phyloP scores from a whole-genome alignment of 805 yeast species.

The Wickerhamiella kazuoi region DNA sequence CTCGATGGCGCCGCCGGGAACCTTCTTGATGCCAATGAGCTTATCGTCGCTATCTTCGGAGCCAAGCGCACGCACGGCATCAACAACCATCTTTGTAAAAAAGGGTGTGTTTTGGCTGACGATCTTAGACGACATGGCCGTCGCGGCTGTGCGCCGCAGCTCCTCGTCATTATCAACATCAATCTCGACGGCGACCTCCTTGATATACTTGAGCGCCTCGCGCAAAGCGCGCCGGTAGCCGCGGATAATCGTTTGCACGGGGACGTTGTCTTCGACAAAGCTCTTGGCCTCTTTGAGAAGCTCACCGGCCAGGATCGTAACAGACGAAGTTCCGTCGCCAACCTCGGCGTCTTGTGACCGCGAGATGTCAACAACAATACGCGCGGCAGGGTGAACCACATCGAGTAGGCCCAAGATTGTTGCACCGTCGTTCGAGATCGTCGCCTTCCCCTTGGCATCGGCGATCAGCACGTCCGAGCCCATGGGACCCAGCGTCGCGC shows the following conservation, averaged over 20 bases:
- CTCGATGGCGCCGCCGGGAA: slow-evolving; percentile 92
- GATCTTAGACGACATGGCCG: slow-evolving; percentile 93
- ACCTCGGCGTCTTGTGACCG: slow-evolving; percentile 97
- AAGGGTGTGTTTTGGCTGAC: slow-evolving; percentile 75
- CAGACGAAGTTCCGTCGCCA: slow-evolving; percentile 97
- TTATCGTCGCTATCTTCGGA: slow-evolving; percentile 72
- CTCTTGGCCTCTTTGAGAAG: slow-evolving; percentile 73
- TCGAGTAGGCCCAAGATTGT: slow-evolving; percentile 82
- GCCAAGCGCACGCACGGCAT: slow-evolving; percentile 78
- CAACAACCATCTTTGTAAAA: slow-evolving; percentile 92
- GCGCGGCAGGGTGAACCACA: slow-evolving; percentile 97
- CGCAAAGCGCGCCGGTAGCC: slow-evolving; percentile 73
- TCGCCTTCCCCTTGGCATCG: slow-evolving; percentile 64
- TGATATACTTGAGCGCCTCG: slow-evolving; percentile 54
- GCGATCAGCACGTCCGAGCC: slow-evolving; percentile 93
- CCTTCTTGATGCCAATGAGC: slow-evolving; percentile 83
- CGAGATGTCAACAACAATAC: slow-evolving; percentile 82
- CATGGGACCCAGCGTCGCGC: slow-evolving; percentile 90
- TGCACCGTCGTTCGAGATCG: slow-evolving; percentile 97
- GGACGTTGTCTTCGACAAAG: slow-evolving; percentile 91
- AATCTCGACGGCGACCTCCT: slow-evolving; percentile 59
- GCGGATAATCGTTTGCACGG: slow-evolving; percentile 72
- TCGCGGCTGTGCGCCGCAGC: slow-evolving; percentile 79
- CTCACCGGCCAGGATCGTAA: slow-evolving; percentile 80
- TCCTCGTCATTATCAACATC: slow-evolving; percentile 34